Percentiles rank a stretch among this genome's conserved stretches.
Conservation (phyloP, 768 basidiomycete genomes). For the Hirschioporus abietinus region DNA sequence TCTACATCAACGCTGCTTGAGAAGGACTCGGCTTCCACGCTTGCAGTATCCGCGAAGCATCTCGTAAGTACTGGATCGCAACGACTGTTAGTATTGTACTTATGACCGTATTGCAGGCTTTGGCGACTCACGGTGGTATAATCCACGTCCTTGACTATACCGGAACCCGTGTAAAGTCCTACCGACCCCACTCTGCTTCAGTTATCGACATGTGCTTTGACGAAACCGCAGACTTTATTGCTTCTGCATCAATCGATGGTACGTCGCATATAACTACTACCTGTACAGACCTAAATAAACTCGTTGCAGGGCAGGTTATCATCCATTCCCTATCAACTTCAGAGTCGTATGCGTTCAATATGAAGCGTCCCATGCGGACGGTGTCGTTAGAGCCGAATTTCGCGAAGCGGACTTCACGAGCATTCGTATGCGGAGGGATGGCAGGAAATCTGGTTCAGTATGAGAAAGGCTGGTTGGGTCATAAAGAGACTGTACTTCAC, state of each 20-base stretch:
- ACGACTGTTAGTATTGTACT: constrained; percentile 11
- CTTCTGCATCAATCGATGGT: constrained; percentile 93
- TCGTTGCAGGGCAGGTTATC: constrained; percentile 77
- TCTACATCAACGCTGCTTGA: constrained; percentile 69
- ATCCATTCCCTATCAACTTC: constrained; percentile 75
- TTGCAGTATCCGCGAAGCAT: constrained; percentile 67
- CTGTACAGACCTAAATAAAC: background rate
- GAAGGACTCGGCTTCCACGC: constrained; percentile 85
- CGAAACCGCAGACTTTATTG: constrained; percentile 80
- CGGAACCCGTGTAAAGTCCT: constrained; percentile 83
- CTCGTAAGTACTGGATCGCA: constrained; percentile 43
- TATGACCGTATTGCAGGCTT: constrained; percentile 44
- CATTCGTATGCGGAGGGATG: constrained; percentile 89
- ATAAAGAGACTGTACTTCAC: constrained; percentile 82
- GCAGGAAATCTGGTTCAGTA: constrained; percentile 80
- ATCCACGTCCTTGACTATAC: constrained; percentile 78
- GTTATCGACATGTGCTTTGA: constrained; percentile 84
- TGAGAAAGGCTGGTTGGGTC: constrained; percentile 96
- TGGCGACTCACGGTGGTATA: constrained; percentile 92
- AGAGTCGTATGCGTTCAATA: constrained; percentile 82
- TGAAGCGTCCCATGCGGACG: constrained; percentile 88
- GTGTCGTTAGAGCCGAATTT: constrained; percentile 91
- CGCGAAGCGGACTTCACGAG: constrained; percentile 65
- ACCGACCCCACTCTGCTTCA: constrained; percentile 84
- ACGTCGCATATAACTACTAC: constrained; percentile 20